Base-by-base conservation (phyloP, 2,329 filamentous ascomycete species). In the Nothopassalora personata region DNA sequence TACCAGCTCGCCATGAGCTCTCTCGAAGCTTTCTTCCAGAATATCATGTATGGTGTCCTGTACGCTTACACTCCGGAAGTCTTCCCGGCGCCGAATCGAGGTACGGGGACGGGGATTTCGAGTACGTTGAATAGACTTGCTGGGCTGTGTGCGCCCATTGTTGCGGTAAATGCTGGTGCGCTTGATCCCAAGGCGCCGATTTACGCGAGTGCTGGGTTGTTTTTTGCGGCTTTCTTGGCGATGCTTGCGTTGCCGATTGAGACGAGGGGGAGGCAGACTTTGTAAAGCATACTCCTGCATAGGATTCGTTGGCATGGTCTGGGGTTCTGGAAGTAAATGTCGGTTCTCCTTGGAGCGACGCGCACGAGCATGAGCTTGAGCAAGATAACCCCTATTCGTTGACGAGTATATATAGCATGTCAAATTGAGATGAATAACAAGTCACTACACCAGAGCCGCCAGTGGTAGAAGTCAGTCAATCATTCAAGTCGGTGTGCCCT, bases 11-110 rank as follows among this genome's bases (percentile, higher is more conserved):
- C 59, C 5, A 64, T 64, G 59, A 58, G 56, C 6, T 53, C 85
- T 82, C 0, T 89, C 84, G 84, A 88, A 70, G 85, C 87, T 10
- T 89, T 90, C 70, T 83, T 85, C 64, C 86, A 71, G 73, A 89
- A 89, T 69, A 86, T 89, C 74, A 88, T 88, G 23, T 90, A 90
- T 73, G 87, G 87, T 58, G 86, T 90, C 1, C 75, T 91, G 1
- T 91, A 90, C 70, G 86, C 87, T 7, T 91, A 89, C 70, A 90
- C 88, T 0, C 88, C 88, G 0, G 88, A 91, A 68, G 83, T 90
- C 30, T 90, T 91, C 73, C 87, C 88, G 0, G 86, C 87, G 0
- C 86, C 87, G 0, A 83, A 87, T 23, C 79, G 88, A 33, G 88
- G 88, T 5, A 88, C 87, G 0, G 88, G 87, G 5, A 88, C 85